Base-by-base conservation (phyloP, 2,329 filamentous ascomycete genomes). In the Colletotrichum chrysophilum region DNA sequence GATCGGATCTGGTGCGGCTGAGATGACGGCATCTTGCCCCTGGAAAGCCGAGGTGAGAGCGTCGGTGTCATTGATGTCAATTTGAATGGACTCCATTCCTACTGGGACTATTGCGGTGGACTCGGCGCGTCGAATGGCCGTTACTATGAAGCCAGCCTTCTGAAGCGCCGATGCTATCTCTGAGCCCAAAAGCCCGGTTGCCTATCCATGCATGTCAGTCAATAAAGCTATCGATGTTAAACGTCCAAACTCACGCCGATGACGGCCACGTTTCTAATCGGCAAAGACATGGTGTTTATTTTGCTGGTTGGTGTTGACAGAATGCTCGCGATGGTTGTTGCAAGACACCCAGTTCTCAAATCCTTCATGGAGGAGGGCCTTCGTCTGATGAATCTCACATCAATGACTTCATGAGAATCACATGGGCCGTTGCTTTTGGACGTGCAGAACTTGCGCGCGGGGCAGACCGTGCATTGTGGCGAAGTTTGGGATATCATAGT, bases 21-120 rank as follows among this genome's bases (percentile, higher is more conserved):
- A 87, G 32, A 92, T 82, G 18, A 93, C 85, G 0, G 88, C 91
- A 75, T 93, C 91, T 72, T 91, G 88, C 60, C 88, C 90, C 62
- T 86, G 78, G 60, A 94, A 87, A 0, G 88, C 89, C 1, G 84
- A 77, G 0, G 82, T 86, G n/a, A 94, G 86, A 18, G 88, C 88
- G 0, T 86, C 80, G 4, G 87, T 80, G 8, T 71, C 69, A 24
- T 62, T 67, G 64, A 84, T 83, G 78, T 86, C 86, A 32, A 85
- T 81, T 26, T 85, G 80, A 5, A 81, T 75, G n/a, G 84, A 82
- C 5, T 82, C 80, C 18, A 77, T 78, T 12, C 78, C 79, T 2
- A 76, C 36, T 10, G 83, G 82, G 71, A 83, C 83, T 3, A 81
- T 81, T 0, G 84, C 81, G 2, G 75, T 79, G 8, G 90, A 92